Base-by-base conservation (phyloP, 2,329 filamentous ascomycete species). In the Epichloe glyceriae region DNA sequence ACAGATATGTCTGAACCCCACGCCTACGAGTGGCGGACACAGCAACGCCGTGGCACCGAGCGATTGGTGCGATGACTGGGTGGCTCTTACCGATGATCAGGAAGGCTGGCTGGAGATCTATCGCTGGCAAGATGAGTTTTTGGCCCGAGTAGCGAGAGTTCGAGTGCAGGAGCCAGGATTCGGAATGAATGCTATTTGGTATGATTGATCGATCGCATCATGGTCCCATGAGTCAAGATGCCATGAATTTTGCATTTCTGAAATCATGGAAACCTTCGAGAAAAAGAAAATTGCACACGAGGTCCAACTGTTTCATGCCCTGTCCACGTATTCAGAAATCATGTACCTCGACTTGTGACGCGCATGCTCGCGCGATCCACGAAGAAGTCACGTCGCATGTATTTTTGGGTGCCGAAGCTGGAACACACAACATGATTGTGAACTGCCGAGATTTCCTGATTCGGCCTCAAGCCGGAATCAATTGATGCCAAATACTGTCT, bases 181-280 rank as follows among this genome's bases (percentile, higher is more conserved):
- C 64, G 88, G 88, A 2, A 95, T 95, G 88, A 95, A 95, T 69
- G 88, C 88, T n/a, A 89, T 94, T 55, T 95, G 88, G 88, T 52
- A 52, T 17, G 50, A 52, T 30, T 52, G 14, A 33, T 17, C 19
- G 0, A 33, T 17, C 2, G 19, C 40, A 14, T 26, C 19, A 6
- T 42, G 40, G 12, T 26, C 7, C 7, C 26, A 26, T 26, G 26
- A 26, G 26, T 26, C 26, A 26, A 26, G 26, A 26, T 8, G 8
- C 1, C 2, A 26, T 8, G 26, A 8, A 26, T 26, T 3, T 8
- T 26, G 26, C 26, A 26, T 26, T 8, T 1, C 26, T 26, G 26
- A 8, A 26, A 3, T 26, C 26, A 3, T 26, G 26, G 26, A 26
- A 26, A 26, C 2, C 26, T 26, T 26, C 26, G 26, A 26, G 7